Percentiles rank a stretch among this genome's conserved stretches.
phyloP scores from a whole-genome alignment of 1,284 basidiomycete genomes.

The Ceratobasidium sp. region DNA sequence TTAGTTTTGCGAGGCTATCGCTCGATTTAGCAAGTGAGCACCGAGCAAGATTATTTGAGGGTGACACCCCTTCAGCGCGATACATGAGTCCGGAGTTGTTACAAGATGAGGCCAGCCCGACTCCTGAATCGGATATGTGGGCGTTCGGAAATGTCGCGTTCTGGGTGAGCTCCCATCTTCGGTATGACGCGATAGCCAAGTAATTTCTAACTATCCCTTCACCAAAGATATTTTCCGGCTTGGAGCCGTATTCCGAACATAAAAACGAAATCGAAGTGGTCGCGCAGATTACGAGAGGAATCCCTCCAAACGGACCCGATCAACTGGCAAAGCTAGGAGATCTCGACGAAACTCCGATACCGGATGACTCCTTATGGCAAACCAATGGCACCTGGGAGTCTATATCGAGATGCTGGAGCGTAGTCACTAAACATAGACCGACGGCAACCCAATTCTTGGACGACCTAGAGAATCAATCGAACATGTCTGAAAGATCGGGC shows the following conservation, averaged over 20 bases:
- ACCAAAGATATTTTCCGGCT: constrained; percentile 24
- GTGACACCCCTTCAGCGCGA: neutral
- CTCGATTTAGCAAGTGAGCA: neutral
- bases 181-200: no score
- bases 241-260: constrained; percentile 11
- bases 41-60: neutral
- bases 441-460: constrained; percentile 20
- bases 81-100: constrained; percentile 36
- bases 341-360: no score
- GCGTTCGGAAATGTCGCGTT: constrained; percentile 39
- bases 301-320: neutral
- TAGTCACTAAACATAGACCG: neutral
- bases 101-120: neutral
- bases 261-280: constrained; percentile 16
- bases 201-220: no score
- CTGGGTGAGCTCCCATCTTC: constrained; percentile 3
- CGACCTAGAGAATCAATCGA: neutral
- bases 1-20: constrained; percentile 11
- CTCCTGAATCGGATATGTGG: constrained; percentile 41
- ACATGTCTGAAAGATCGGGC: neutral
- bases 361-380: constrained; percentile 6
- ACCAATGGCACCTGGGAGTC: constrained; percentile 14
- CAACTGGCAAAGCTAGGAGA: neutral
- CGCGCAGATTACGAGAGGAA: constrained; percentile 4
- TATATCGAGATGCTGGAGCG: constrained; percentile 34